Conservation (phyloP, 495 filamentous ascomycete genomes). For the Podospora comata region DNA sequence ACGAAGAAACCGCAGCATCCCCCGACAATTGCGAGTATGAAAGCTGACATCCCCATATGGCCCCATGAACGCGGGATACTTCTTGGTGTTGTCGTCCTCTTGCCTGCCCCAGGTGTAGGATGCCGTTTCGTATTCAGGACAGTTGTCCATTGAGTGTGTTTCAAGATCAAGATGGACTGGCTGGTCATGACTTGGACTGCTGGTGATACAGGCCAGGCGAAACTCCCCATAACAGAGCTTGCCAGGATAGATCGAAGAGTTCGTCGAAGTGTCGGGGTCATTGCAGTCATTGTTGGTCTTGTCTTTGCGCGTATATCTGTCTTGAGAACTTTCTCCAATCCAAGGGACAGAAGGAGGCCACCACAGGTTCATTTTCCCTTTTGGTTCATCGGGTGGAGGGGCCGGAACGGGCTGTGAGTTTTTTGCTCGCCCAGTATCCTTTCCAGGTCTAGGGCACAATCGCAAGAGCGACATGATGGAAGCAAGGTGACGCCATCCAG, state of each 20-base stretch:
- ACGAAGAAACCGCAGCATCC: slow-evolving; percentile 26
- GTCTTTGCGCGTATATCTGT: not conserved
- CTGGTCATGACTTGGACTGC: not conserved
- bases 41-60: slow-evolving; percentile 32
- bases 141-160: slow-evolving; percentile 11
- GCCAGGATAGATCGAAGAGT: not conserved
- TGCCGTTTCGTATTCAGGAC: slow-evolving; percentile 34
- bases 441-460: not conserved
- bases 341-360: slow-evolving; percentile 6
- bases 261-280: no score
- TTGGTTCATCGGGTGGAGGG: slow-evolving; percentile 5
- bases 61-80: slow-evolving; percentile 29
- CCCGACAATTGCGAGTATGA: slow-evolving; percentile 34
- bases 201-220: slow-evolving; percentile 1
- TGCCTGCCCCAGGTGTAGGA: slow-evolving; percentile 37
- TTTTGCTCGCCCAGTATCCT: not conserved
- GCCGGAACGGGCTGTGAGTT: not conserved
- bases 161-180: slow-evolving; percentile 11
- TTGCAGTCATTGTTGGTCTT: not conserved
- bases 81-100: slow-evolving; percentile 19
- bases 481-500: not conserved
- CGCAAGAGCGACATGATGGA: not conserved
- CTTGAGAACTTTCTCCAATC: no score
- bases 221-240: not conserved
- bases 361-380: slow-evolving; percentile 8